These are phyloP conservation scores for Mucor sp. DNA, from an alignment of 371 early-diverging fungal species.

Conservation along the genomic window DNA sequence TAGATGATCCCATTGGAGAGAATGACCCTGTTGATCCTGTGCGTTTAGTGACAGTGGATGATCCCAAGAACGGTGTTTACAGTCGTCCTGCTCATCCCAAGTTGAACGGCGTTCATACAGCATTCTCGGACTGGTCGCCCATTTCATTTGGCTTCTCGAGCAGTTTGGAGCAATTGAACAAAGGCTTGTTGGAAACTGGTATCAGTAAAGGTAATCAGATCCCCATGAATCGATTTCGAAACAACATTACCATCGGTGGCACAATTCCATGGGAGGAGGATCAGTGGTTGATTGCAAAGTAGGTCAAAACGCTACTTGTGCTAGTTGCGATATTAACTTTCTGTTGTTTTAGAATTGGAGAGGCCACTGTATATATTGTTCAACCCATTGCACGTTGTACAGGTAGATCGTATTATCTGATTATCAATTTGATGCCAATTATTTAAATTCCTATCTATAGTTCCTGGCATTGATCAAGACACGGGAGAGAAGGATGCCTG, in stretches of 20 bases:
- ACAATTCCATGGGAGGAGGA: slow-evolving; percentile 55
- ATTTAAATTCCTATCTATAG: slow-evolving; percentile 10
- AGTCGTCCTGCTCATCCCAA: slow-evolving; percentile 43
- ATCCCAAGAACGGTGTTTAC: slow-evolving; percentile 31
- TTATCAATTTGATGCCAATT: not conserved
- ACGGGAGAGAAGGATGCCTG: slow-evolving; percentile 45
- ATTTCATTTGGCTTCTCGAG: slow-evolving; percentile 42
- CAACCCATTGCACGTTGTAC: slow-evolving; percentile 47
- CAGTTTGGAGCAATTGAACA: slow-evolving; percentile 37
- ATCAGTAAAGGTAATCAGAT: slow-evolving; percentile 38
- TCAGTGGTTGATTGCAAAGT: slow-evolving; percentile 49
- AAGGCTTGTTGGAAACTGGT: slow-evolving; percentile 26
- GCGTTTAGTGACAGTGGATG: slow-evolving; percentile 44
- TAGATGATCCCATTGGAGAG: slow-evolving; percentile 13
- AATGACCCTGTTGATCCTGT: slow-evolving; percentile 6
- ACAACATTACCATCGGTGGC: slow-evolving; percentile 45
- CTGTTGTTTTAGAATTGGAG: slow-evolving; percentile 35
- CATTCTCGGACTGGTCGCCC: slow-evolving; percentile 51
- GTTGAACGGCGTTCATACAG: slow-evolving; percentile 38
- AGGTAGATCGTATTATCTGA: slow-evolving; percentile 19
- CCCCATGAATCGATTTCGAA: slow-evolving; percentile 45
- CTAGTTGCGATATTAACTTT: not conserved
- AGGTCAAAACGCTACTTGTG: slow-evolving; percentile 4
- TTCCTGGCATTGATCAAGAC: slow-evolving; percentile 52
- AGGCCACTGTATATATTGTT: slow-evolving; percentile 44